Evolutionary conservation across 2,329 filamentous ascomycete species (phyloP), one percentile per base, ranked within the genome.

Genomic region (Shiraia sp.): DNA sequence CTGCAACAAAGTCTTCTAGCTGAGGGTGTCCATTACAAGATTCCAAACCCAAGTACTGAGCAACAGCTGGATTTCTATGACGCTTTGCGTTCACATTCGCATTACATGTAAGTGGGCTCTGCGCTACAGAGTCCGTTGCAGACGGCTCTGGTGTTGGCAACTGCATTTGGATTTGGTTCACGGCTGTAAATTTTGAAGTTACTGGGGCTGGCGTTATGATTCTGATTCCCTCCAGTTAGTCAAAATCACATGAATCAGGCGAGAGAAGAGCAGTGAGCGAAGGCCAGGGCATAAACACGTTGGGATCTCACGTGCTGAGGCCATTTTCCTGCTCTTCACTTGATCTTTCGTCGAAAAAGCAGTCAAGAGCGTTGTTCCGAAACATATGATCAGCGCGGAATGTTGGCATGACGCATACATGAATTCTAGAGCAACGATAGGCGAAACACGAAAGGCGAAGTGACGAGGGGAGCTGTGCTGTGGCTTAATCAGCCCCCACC

Each of bases 11-110:
- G 32, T 46, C 55, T 3, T 49, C 37, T n/a, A 62, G 33, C 33
- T 54, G 51, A 9, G 41, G 15, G 13, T 57, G 51, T 29, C 61
- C 61, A 13, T 33, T 25, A 6, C 44, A 31, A 30, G 25, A 38
- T 17, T 51, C 56, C 2, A 65, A 36, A 6, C 61, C 63, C 1
- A 67, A 53, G 32, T 68, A 65, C 5, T 53, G 41, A 10, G 59
- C 63, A 10, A 67, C 52, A 19, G 52, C 38, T 15, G 59, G 52
- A 34, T 65, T 59, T 12, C 56, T 54, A 31, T 44, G 41, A n/a
- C 42, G 43, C 26, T 34, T 38, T 10, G 9, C 14, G 23, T 38
- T 15, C 3, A 25, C 6, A 25, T 30, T 33, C 10, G 33, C 27
- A 32, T 35, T 42, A 31, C 32, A 41, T 31, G 36, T 44, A 3